Conservation (phyloP, 306 rosid species). For the Quercus suber region DNA sequence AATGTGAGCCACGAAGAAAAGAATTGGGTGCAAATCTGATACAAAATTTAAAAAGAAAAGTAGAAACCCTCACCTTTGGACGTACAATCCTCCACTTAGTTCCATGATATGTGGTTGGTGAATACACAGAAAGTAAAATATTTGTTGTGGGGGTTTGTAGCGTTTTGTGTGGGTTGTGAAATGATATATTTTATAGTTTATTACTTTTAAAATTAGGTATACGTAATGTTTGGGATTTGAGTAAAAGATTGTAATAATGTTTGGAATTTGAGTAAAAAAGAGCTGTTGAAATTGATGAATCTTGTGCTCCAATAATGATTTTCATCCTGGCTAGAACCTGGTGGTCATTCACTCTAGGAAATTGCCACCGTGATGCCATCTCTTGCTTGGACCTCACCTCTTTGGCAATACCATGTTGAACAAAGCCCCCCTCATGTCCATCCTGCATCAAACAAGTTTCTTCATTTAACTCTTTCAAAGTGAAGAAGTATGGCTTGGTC, state of each 20-base stretch:
- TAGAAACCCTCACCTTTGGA: no score
- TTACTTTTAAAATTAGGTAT: neutral
- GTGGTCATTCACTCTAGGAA: neutral
- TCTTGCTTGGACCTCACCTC: neutral
- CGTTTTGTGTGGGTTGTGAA: neutral
- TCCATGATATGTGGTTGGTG: no score
- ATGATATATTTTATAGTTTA: neutral
- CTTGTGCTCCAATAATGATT: neutral
- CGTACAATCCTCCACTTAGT: no score
- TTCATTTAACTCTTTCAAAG: neutral
- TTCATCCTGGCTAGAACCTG: neutral
- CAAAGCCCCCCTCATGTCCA: neutral
- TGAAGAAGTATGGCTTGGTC: neutral
- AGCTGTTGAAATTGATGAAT: slow-evolving; percentile 1
- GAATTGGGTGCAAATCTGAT: no score
- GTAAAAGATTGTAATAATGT: slow-evolving; percentile 19
- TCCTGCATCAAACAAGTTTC: slow-evolving; percentile 15
- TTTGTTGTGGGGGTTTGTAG: neutral
- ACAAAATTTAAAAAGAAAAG: no score
- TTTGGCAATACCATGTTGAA: neutral
- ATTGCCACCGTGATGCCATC: slow-evolving; percentile 5
- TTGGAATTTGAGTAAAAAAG: slow-evolving; percentile 23
- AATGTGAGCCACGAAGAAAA: no score
- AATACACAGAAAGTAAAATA: neutral
- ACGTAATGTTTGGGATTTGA: slow-evolving; percentile 30